Conservation (phyloP, 2,329 filamentous ascomycete genomes). For the Didymella exigua region DNA sequence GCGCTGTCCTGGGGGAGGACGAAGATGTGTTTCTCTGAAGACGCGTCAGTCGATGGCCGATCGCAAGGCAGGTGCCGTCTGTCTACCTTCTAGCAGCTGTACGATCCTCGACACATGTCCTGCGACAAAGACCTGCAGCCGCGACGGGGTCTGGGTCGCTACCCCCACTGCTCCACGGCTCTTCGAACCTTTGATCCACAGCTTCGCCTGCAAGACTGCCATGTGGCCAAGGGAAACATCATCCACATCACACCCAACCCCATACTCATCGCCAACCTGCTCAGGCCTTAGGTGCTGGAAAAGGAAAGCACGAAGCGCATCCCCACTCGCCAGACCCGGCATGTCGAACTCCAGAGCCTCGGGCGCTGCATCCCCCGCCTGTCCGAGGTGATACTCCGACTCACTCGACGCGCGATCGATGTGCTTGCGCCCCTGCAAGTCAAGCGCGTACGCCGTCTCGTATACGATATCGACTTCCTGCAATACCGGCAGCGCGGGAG, state of each 20-base stretch:
- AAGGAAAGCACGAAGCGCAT: constrained; percentile 4
- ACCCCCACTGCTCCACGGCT: not conserved
- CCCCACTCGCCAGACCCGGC: constrained; percentile 5
- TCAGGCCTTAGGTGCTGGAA: not conserved
- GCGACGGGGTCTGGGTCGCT: not conserved
- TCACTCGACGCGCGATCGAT: not conserved
- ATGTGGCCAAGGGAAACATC: not conserved
- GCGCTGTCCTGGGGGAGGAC: not conserved
- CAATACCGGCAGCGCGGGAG: not conserved
- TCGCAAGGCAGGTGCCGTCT: not conserved
- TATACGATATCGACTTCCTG: not conserved
- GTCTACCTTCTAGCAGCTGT: not conserved
- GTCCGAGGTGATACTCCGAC: not conserved
- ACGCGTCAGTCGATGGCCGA: not conserved
- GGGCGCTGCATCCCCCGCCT: not conserved
- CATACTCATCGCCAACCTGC: constrained; percentile 1
- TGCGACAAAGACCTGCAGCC: not conserved
- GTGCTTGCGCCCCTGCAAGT: not conserved
- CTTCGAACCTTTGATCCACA: not conserved
- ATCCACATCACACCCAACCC: not conserved
- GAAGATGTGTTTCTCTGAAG: constrained; percentile 1
- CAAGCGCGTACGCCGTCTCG: not conserved
- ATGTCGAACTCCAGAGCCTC: not conserved
- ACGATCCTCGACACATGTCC: not conserved
- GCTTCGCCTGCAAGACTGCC: not conserved